Percentiles rank a stretch among this genome's conserved stretches.
Evolutionary conservation across 116 monocot species (phyloP).

Genomic region (Zostera marina): DNA sequence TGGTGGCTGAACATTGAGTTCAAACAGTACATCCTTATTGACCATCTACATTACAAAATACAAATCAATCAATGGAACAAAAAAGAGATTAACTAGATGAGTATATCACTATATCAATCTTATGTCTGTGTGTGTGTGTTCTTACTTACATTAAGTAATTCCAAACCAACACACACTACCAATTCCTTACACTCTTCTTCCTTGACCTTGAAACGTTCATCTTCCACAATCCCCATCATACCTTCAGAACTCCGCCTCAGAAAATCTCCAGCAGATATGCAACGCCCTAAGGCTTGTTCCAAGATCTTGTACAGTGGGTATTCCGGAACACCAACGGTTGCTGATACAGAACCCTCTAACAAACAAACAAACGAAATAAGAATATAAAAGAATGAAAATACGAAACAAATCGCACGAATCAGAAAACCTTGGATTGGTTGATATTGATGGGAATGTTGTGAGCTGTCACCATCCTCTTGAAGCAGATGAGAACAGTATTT

Average conservation of each 20-base stretch:
- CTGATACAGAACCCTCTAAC: conserved; percentile 6
- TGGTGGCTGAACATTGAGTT: conserved; percentile 86
- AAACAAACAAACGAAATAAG: not conserved
- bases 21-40: conserved; percentile 31
- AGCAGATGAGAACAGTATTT: conserved; percentile 59
- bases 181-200: conserved; percentile 30
- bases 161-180: conserved; percentile 22
- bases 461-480: conserved; percentile 18
- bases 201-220: conserved; percentile 12
- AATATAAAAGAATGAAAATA: not conserved
- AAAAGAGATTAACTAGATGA: not conserved
- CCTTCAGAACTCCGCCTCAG: conserved; percentile 2
- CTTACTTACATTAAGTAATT: conserved; percentile 33
- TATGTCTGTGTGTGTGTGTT: too few species aligned
- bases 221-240: conserved; percentile 12
- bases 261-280: conserved; percentile 15
- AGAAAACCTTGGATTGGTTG: not conserved
- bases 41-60: conserved; percentile 27
- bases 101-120: not conserved
- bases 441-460: not conserved
- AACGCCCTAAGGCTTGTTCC: conserved; percentile 26
- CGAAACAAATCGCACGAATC: too few species aligned
- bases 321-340: conserved; percentile 30
- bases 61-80: not conserved
- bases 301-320: conserved; percentile 67